Base-by-base conservation (phyloP, 257 asterid species). In the Solanum pinnatisectum region DNA sequence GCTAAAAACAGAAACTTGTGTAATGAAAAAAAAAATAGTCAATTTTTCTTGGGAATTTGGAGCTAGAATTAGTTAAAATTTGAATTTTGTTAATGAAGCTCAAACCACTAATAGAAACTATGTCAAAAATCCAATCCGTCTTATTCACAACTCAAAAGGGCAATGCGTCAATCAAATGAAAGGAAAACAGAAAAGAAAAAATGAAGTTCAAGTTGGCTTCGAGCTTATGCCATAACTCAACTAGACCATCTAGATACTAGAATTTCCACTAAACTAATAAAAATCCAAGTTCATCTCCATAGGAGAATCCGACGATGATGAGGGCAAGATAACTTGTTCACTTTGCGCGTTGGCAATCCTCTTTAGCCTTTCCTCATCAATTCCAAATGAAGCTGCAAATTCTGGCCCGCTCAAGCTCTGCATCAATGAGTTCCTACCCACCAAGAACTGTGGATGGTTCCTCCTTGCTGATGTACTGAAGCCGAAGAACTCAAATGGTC, bases 401-500 rank as follows among this genome's bases (percentile, higher is more conserved):
- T 94, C 98, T 3, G 96, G 95, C 25, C 99, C 96, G 5, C 83
- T 86, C 94, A 96, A 77, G 2, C 88, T 78, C 13, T 93, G 92
- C 78, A 96, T 83, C 65, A 96, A 82, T 1, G 99, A 96, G 85
- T 90, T 89, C 0, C 91, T 91, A 15, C 99, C 99, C 1, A 68
- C 98, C 46, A 97, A 84, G 91, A 97, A 95, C 87, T 96, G 98
- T 5, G 98, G 98, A 94, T 90, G 70, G 89, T 96, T 97, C 88
- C 93, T 86, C 1, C 93, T 56, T 2, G 99, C 93, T 0, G 98
- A 94, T 2, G 98, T 93, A 8, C 98, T 91, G 94, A 93, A 97
- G 8, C 99, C 98, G 36, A 97, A 95, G 93, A 96, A 97, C 98
- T 90, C 98, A 4, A 97, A 95, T 1, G 98, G 91, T 11, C 94